Base-by-base conservation (phyloP, 139 green algal species). In the Coelastrella sp. region DNA sequence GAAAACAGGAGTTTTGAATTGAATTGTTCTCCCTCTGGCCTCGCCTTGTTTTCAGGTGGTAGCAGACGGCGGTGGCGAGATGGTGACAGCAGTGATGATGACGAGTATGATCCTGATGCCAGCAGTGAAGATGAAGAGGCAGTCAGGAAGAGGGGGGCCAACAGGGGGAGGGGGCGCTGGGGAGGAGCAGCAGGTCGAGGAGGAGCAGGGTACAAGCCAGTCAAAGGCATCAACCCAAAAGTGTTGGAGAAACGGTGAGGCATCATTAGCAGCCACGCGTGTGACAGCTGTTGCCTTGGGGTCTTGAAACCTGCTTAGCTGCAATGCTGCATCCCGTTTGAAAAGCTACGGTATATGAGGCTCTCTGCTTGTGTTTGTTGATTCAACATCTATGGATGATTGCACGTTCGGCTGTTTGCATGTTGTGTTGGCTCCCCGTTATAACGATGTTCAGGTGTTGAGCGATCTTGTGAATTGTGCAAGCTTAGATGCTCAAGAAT, bases 241-340 rank as follows among this genome's bases (percentile, higher is more conserved):
- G 8, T 88, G 17, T 68, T 88, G 66, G 83, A 88, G 83, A 88
- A 88, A n/a, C 76, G 81, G 81, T 87, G 64, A 5, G 68, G 22
- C 68, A 76, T 23, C 1, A 10, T 10, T 3, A 5, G 68, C 61
- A 13, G 11, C 61, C 32, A 47, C 0, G 32, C 32, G 32, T 47
- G 32, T 47, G 32, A 47, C 32, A 47, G 32, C 32, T 47, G 32
- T 47, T 47, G 32, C 32, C 32, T 47, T 47, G 32, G 32, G 1
- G 32, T 47, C 32, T 47, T 47, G 32, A 47, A 0, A 47, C 1
- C 32, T 47, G 32, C 32, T 47, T 47, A 47, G 32, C 32, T 47
- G 32, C 32, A 47, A 47, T 47, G 32, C 32, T 47, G 32, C 32
- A 47, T 47, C 32, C 32, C 32, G 0, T 47, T 0, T 47, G 32